Conservation (phyloP, 257 asterid species). For the Plantago elongata region DNA sequence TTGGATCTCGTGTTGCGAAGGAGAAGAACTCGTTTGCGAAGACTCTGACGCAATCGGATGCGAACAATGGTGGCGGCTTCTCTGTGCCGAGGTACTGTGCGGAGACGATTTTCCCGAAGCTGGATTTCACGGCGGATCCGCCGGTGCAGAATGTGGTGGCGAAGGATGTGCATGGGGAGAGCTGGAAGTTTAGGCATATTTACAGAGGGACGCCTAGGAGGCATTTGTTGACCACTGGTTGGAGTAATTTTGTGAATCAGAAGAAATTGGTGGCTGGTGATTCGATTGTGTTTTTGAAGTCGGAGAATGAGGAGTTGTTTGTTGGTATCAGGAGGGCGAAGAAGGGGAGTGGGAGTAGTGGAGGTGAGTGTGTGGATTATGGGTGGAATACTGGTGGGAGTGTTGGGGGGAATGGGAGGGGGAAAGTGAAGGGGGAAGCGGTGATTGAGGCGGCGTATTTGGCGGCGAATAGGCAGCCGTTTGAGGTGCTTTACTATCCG, state of each 20-base stretch:
- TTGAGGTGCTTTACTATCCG: slow-evolving; percentile 53
- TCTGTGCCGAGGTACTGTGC: slow-evolving; percentile 64
- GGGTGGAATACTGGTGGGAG: slow-evolving; percentile 46
- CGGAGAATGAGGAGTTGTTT: slow-evolving; percentile 46
- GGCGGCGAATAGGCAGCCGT: slow-evolving; percentile 53
- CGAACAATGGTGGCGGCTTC: slow-evolving; percentile 63
- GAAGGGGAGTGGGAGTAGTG: slow-evolving; percentile 37
- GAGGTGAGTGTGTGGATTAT: slow-evolving; percentile 30
- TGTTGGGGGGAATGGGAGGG: slow-evolving; percentile 33
- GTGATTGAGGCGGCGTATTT: slow-evolving; percentile 49
- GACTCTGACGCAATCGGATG: slow-evolving; percentile 59
- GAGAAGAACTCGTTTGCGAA: slow-evolving; percentile 51
- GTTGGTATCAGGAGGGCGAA: slow-evolving; percentile 64
- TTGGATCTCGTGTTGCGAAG: slow-evolving; percentile 22
- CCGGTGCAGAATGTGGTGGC: slow-evolving; percentile 54
- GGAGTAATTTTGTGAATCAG: slow-evolving; percentile 68
- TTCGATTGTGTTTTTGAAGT: slow-evolving; percentile 52
- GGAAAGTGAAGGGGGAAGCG: slow-evolving; percentile 40
- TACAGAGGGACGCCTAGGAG: slow-evolving; percentile 64
- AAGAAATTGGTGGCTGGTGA: slow-evolving; percentile 69
- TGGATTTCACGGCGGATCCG: slow-evolving; percentile 52
- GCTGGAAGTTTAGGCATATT: slow-evolving; percentile 69
- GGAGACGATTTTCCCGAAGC: slow-evolving; percentile 48
- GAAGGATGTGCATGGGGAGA: slow-evolving; percentile 52
- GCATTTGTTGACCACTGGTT: slow-evolving; percentile 66